phyloP scores from a whole-genome alignment of 75 land plant genomes.

The Isoetes taiwanensis region DNA sequence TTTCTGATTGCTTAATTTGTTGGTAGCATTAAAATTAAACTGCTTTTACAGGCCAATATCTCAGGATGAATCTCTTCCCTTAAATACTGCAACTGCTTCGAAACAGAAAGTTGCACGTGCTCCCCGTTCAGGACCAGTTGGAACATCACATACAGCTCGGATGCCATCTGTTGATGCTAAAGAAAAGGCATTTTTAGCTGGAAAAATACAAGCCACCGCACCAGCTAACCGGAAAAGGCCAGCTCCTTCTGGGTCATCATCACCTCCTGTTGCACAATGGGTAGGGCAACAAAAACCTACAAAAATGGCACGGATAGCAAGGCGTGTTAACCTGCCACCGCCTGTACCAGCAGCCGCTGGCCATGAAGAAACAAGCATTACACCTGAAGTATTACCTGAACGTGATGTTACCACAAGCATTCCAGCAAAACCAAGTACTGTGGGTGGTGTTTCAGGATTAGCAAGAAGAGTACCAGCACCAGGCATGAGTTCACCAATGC shows the following conservation, averaged over 20 bases:
- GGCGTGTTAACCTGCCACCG: conserved; percentile 38
- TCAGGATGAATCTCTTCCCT: conserved; percentile 33
- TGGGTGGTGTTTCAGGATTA: conserved; percentile 20
- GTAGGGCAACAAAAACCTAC: conserved; percentile 72
- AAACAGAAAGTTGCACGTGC: conserved; percentile 68
- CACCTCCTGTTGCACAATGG: conserved; percentile 63
- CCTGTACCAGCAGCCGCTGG: conserved; percentile 27
- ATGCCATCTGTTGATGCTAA: conserved; percentile 38
- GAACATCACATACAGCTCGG: conserved; percentile 25
- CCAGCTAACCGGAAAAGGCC: conserved; percentile 57
- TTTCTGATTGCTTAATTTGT: neutral
- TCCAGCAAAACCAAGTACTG: conserved; percentile 9
- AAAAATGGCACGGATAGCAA: conserved; percentile 53
- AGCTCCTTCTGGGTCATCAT: conserved; percentile 46
- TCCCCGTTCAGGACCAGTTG: conserved; percentile 32
- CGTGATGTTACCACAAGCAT: neutral
- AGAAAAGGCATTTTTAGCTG: conserved; percentile 14
- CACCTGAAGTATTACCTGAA: conserved; percentile 14
- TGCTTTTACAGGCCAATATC: conserved; percentile 27
- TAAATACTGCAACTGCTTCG: conserved; percentile 27
- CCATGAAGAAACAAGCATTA: conserved; percentile 37
- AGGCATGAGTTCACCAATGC: conserved; percentile 20
- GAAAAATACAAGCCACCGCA: conserved; percentile 29
- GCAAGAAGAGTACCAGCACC: conserved; percentile 18
- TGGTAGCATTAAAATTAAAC: neutral